Conservation (phyloP, 2,329 filamentous ascomycete species). For the Trichoderma arundinaceum region DNA sequence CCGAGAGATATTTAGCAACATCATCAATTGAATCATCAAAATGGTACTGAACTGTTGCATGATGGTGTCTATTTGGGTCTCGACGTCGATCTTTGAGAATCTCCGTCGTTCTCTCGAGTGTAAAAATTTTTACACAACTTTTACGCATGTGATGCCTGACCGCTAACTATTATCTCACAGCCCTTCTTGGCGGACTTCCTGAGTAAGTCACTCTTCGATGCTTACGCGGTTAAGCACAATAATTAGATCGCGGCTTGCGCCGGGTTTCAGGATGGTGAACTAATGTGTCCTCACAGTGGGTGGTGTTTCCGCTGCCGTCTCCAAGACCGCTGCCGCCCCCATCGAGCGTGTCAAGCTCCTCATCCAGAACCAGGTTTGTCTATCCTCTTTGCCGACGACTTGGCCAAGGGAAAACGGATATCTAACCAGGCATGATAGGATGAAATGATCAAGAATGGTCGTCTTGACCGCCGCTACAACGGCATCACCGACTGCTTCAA, state of each 20-base stretch:
- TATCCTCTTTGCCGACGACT: background rate
- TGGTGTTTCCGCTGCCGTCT: conserved; percentile 99
- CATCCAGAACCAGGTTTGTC: conserved; percentile 98
- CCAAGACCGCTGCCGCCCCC: conserved; percentile 99
- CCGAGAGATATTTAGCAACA: conserved; percentile 21
- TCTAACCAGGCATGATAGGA: conserved; percentile 66
- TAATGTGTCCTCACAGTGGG: conserved; percentile 70
- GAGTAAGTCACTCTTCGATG: conserved; percentile 71
- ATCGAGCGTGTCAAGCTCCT: conserved; percentile 99
- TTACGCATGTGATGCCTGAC: conserved; percentile 26
- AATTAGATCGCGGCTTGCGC: conserved; percentile 23
- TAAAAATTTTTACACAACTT: conserved; percentile 23
- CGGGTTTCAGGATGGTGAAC: conserved; percentile 30
- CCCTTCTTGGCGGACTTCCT: conserved; percentile 98
- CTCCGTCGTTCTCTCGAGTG: conserved; percentile 11
- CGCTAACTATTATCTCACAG: conserved; percentile 51
- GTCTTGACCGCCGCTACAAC: conserved; percentile 96
- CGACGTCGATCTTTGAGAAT: background rate
- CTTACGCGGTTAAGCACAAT: conserved; percentile 13
- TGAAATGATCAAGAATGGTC: conserved; percentile 99
- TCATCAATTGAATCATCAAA: conserved; percentile 36
- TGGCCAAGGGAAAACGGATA: background rate
- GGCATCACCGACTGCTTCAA: conserved; percentile 96
- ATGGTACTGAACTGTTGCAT: conserved; percentile 7
- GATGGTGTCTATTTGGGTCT: conserved; percentile 7